Evolutionary conservation across 2,329 filamentous ascomycete genomes (phyloP).

Genomic region (Biscogniauxia sp.): DNA sequence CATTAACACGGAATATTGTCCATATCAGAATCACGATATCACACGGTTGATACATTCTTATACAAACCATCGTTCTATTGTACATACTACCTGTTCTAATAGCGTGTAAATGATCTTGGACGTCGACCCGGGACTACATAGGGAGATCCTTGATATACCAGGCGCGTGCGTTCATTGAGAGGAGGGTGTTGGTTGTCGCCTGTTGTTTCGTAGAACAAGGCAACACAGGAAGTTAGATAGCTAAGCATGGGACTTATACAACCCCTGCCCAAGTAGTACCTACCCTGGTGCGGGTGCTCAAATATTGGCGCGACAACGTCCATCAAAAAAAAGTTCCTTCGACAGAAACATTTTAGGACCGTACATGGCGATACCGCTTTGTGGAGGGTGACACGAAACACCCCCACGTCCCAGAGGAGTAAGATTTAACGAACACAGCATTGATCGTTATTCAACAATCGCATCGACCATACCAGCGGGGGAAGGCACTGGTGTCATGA

Average conservation of each 20-base stretch:
- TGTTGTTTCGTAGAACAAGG: not conserved
- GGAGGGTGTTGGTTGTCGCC: not conserved
- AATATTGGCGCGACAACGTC: constrained; percentile 19
- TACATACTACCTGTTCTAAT: not conserved
- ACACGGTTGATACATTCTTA: not conserved
- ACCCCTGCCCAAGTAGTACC: not conserved
- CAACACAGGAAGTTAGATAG: not conserved
- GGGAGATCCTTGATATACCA: not conserved
- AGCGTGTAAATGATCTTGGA: not conserved
- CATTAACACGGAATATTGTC: not conserved
- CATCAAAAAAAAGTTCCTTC: constrained; percentile 20
- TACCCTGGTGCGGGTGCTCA: constrained; percentile 10
- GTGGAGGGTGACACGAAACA: constrained; percentile 31
- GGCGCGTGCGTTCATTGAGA: not conserved
- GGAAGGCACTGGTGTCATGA: constrained; percentile 82
- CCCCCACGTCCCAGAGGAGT: constrained; percentile 36
- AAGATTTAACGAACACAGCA: constrained; percentile 39
- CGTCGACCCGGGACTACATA: not conserved
- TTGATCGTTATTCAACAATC: constrained; percentile 46
- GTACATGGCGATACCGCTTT: constrained; percentile 19
- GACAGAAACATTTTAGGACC: constrained; percentile 22
- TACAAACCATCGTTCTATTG: not conserved
- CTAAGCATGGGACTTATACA: not conserved
- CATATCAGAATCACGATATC: not conserved
- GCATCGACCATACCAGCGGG: constrained; percentile 66